A percentile compares a stretch with the other conserved stretches of the same genome.
Evolutionary conservation across 495 filamentous ascomycete species (phyloP).

Genomic region (Hyaloscypha finlandica): DNA sequence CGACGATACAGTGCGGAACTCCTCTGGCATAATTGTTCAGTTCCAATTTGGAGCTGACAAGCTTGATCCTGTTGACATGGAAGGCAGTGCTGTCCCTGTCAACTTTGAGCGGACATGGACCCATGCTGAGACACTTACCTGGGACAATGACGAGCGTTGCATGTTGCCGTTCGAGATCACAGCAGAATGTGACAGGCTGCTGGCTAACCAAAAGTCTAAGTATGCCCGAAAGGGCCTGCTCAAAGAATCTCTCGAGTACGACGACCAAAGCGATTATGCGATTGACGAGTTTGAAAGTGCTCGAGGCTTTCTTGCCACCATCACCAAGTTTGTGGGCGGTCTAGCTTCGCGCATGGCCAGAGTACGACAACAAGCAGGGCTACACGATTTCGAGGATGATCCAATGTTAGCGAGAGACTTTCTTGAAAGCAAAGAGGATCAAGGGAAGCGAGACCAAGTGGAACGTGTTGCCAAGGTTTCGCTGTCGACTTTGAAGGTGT

Average conservation of each 20-base stretch:
- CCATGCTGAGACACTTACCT: constrained; percentile 78
- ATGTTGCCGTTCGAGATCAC: constrained; percentile 76
- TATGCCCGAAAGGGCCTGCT: constrained; percentile 59
- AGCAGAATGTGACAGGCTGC: constrained; percentile 59
- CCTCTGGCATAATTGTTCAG: constrained; percentile 81
- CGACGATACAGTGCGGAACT: constrained; percentile 92
- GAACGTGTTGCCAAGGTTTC: constrained; percentile 84
- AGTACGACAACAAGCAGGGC: constrained; percentile 41
- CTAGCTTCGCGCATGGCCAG: constrained; percentile 51
- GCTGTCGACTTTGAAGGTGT: constrained; percentile 64
- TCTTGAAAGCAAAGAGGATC: constrained; percentile 27
- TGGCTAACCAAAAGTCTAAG: constrained; percentile 65
- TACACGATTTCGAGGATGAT: constrained; percentile 31
- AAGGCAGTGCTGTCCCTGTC: constrained; percentile 89
- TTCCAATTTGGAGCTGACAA: constrained; percentile 97
- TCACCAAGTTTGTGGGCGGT: constrained; percentile 65
- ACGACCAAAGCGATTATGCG: constrained; percentile 61
- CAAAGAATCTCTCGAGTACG: constrained; percentile 57
- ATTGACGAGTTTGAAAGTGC: constrained; percentile 86
- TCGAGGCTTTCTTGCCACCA: constrained; percentile 76
- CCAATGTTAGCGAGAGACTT: constrained; percentile 10
- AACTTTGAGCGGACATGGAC: constrained; percentile 91
- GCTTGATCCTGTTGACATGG: constrained; percentile 96
- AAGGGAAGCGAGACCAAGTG: constrained; percentile 45
- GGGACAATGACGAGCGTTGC: constrained; percentile 70